Evolutionary conservation across 1,284 basidiomycete species (phyloP).

Genomic region (Phlebopus sp.): DNA sequence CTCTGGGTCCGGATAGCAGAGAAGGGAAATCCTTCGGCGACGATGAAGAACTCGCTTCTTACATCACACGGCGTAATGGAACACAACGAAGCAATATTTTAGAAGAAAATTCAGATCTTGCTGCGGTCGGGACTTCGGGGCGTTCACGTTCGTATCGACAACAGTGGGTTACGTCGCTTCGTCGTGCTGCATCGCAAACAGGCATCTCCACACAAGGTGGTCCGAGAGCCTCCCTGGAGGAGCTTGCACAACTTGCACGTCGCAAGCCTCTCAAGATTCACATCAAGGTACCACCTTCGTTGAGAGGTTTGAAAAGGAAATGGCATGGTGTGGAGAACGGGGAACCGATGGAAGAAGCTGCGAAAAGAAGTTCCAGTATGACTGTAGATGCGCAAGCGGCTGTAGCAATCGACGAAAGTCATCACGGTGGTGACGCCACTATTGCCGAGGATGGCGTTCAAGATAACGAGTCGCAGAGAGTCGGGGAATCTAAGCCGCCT

Average conservation of each 20-base stretch:
- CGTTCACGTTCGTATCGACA: not conserved
- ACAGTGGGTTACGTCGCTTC: not conserved
- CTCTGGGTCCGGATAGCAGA: slow-evolving; percentile 8
- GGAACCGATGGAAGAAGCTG: not conserved
- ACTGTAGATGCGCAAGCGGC: too few relatives aligned
- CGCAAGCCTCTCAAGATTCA: slow-evolving; percentile 8
- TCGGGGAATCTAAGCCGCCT: not conserved
- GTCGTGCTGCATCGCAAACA: not conserved
- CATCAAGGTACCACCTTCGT: slow-evolving; percentile 4
- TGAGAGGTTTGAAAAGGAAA: slow-evolving; percentile 20
- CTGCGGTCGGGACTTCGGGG: not conserved
- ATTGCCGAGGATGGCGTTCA: not conserved
- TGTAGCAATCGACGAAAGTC: too few relatives aligned
- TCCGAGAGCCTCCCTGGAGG: slow-evolving; percentile 18
- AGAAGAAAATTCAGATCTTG: not conserved
- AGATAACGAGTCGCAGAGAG: not conserved
- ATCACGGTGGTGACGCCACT: not conserved
- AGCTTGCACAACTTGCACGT: slow-evolving; percentile 20
- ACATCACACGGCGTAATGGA: not conserved
- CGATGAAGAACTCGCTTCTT: not conserved
- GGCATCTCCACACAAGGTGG: slow-evolving; percentile 14
- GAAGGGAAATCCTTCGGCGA: not conserved
- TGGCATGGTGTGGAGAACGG: not conserved
- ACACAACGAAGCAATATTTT: not conserved
- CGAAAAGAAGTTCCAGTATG: not conserved